phyloP scores from a whole-genome alignment of 2,329 filamentous ascomycete species.

The Tolypocladium paradoxum region DNA sequence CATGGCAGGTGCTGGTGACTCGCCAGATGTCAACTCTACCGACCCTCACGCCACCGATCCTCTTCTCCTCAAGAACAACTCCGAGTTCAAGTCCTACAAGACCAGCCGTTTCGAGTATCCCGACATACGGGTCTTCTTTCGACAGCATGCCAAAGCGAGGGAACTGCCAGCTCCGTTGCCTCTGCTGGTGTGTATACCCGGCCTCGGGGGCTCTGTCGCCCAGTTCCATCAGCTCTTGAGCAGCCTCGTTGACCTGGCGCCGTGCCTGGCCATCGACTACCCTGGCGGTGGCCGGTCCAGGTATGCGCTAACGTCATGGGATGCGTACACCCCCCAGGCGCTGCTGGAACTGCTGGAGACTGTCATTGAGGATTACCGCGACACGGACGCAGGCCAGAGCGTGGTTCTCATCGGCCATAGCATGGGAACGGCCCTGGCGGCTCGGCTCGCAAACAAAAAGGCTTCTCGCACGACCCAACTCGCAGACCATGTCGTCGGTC shows the following conservation, averaged over 20 bases:
- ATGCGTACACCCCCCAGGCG: constrained; percentile 69
- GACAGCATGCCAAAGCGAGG: constrained; percentile 69
- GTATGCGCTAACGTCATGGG: constrained; percentile 60
- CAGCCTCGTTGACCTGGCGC: constrained; percentile 71
- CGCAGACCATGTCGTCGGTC: constrained; percentile 56
- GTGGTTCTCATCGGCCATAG: constrained; percentile 81
- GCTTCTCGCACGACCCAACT: constrained; percentile 37
- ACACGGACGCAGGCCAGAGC: constrained; percentile 53
- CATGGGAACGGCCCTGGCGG: constrained; percentile 73
- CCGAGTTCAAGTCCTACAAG: constrained; percentile 59
- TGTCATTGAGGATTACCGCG: constrained; percentile 64
- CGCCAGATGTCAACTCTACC: constrained; percentile 3
- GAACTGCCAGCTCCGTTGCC: constrained; percentile 73
- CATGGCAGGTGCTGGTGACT: constrained; percentile 1
- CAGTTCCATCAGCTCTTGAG: constrained; percentile 77
- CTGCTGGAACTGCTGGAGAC: constrained; percentile 64
- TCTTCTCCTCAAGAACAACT: constrained; percentile 68
- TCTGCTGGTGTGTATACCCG: constrained; percentile 83
- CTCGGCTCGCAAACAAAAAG: constrained; percentile 48
- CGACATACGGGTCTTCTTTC: constrained; percentile 71
- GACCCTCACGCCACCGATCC: constrained; percentile 55
- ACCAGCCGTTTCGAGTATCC: constrained; percentile 62
- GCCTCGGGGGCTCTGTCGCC: constrained; percentile 80
- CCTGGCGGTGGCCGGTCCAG: constrained; percentile 79
- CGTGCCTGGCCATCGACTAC: constrained; percentile 75